Base-by-base conservation (phyloP, 2,329 filamentous ascomycete genomes). In the Fusarium sp. region DNA sequence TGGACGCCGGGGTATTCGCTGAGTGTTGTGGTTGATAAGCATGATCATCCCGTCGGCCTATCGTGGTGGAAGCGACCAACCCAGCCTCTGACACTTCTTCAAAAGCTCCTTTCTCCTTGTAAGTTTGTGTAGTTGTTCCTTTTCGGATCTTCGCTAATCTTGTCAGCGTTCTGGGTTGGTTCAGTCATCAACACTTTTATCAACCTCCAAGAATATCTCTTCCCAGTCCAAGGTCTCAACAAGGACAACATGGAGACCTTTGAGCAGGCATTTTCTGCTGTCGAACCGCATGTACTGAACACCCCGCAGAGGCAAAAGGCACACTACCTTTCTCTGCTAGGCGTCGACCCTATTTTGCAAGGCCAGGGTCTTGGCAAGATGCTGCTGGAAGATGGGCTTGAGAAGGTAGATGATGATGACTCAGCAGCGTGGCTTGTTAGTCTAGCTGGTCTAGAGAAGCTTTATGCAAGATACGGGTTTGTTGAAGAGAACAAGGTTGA, bases 1-100 rank as follows among this genome's bases (percentile, higher is more conserved):
- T 66, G 64, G 61, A 66, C 42, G 6, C 50, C 41, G 6, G 61
- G 64, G 6, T 59, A 65, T 24, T 66, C 51, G 5, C 51, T 66
- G 10, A 66, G 38, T 12, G 61, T 66, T 16, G 26, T 57, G 3
- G 50, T 50, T 12, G 61, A 66, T n/a, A 30, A 28, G 36, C 31
- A 59, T 26, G 28, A 65, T 26, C 38, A 66, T 22, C 64, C 64
- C 10, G 50, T 51, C 14, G 64, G 50, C 4, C 42, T 59, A 4
- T 66, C 64, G 4, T 59, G 61, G 61, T 66, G 61, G 64, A 66
- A 66, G 5, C 36, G 38, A 14, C 36, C 44, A n/a, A 7, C 18
- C 11, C 15, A 12, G 3, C 30, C 50, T 4, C 10, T 16, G 12
- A 39, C 61, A 6, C 15, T 65, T 7, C 2, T 59, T 6, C 26